These are phyloP conservation scores for Amanita brunnescens DNA, from an alignment of 768 basidiomycete species.

Conservation along the genomic window DNA sequence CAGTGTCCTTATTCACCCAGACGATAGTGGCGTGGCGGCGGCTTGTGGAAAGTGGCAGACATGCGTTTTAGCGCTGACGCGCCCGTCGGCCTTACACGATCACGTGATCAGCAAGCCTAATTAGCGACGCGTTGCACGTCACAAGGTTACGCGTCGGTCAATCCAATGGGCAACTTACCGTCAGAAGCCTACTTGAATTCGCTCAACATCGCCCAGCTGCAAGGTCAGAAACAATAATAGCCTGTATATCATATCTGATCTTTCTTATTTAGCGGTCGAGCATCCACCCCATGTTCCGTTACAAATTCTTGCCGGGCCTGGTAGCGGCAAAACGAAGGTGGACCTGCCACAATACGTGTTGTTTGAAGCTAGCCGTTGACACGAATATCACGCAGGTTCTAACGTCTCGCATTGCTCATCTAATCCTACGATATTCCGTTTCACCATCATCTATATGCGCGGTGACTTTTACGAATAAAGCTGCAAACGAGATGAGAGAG, in stretches of 20 bases:
- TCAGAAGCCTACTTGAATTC: constrained; percentile 1
- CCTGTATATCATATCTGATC: background rate
- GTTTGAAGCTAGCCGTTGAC: background rate
- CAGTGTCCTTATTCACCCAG: background rate
- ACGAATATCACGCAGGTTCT: constrained; percentile 33
- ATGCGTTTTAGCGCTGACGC: no score
- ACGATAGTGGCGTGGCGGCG: background rate
- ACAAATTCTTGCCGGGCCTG: constrained; percentile 78
- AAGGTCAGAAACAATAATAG: constrained; percentile 21
- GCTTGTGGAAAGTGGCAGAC: background rate
- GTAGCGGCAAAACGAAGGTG: constrained; percentile 64
- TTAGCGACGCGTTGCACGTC: background rate
- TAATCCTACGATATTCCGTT: constrained; percentile 45
- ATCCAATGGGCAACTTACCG: background rate
- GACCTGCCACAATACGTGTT: background rate
- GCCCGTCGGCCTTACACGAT: no score
- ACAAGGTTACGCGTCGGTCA: background rate
- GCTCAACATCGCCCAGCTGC: constrained; percentile 30
- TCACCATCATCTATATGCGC: constrained; percentile 58
- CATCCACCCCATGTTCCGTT: constrained; percentile 54
- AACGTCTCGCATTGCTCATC: constrained; percentile 58
- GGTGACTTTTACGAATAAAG: constrained; percentile 87
- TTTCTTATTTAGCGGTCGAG: constrained; percentile 44
- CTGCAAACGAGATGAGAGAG: constrained; percentile 78
- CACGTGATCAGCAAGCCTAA: background rate